Conservation (phyloP, 164 flowering plant genomes). For the Platanus orientalis region DNA sequence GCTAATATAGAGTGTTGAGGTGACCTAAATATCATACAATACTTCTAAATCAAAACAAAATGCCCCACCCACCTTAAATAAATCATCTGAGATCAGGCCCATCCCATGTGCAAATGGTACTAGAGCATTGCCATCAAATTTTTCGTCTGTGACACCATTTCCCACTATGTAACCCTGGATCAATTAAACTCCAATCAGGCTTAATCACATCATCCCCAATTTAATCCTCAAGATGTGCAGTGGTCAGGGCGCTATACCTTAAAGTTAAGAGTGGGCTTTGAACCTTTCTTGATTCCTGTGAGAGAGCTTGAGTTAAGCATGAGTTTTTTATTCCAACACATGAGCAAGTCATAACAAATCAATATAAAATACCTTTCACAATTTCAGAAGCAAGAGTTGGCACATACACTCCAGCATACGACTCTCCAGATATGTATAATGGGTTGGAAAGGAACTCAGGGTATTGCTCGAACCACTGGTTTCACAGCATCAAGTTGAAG, state of each 20-base stretch:
- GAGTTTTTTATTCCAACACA: slow-evolving; percentile 4
- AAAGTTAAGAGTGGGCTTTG: slow-evolving; percentile 62
- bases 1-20: background rate
- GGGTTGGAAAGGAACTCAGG: slow-evolving; percentile 69
- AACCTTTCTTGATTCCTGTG: slow-evolving; percentile 61
- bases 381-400: slow-evolving; percentile 87
- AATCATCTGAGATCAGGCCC: slow-evolving; percentile 79
- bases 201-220: background rate
- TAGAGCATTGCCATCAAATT: slow-evolving; percentile 78
- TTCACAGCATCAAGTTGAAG: slow-evolving; percentile 9
- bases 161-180: slow-evolving; percentile 84
- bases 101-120: slow-evolving; percentile 95
- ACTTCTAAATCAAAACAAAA: background rate
- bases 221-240: background rate
- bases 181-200: slow-evolving; percentile 5
- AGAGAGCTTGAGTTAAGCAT: slow-evolving; percentile 7
- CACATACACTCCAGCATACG: slow-evolving; percentile 93
- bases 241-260: slow-evolving; percentile 42
- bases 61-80: slow-evolving; percentile 48
- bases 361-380: slow-evolving; percentile 48
- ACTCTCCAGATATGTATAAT: slow-evolving; percentile 85
- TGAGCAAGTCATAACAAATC: background rate
- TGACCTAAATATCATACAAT: slow-evolving; percentile 5
- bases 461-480: slow-evolving; percentile 77
- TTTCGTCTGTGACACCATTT: slow-evolving; percentile 70